Base-by-base conservation (phyloP, 164 flowering plant genomes). In the Amborella trichopoda region DNA sequence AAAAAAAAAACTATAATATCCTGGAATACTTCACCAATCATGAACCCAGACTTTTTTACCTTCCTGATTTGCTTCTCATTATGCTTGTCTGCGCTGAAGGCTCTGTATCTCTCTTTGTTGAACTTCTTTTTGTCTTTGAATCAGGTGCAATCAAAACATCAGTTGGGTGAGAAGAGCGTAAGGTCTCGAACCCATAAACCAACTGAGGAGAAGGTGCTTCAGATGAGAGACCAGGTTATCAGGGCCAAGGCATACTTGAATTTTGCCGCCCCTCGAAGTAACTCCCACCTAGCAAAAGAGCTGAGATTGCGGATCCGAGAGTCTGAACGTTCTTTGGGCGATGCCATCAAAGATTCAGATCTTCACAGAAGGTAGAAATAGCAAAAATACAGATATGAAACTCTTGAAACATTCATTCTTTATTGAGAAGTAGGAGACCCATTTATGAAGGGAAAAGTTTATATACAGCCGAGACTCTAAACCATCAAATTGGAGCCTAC, bases 141-240 rank as follows among this genome's bases (percentile, higher is more conserved):
- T 56, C 69, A 70, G 81, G 70, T 49, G 50, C 53, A 63, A 40
- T 51, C 56, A 8, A 46, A 56, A 23, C 58, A 50, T 42, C 49
- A 34, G 38, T 25, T 39, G 28, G 56, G 32, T 14, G 54, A 58
- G 24, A 37, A 49, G 2, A 56, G 47, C 30, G 25, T 46, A 16
- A 65, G 14, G 19, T 26, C 66, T 20, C 62, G 37, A 44, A 8
- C 65, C 26, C 61, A 34, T 36, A 65, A 62, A 44, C 48, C 23
- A 14, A 40, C 66, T 46, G 85, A 80, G 72, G 83, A 65, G 68
- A 90, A 56, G 72, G 63, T 91, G 37, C 81, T 65, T 59, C 70
- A 70, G 66, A 81, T 88, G 64, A 81, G 69, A 69, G 91, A 93
- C 68, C 91, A 88, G 58, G 27, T 93, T 27, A 58, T 87, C 38